Conservation (phyloP, 2,329 filamentous ascomycete genomes). For the Penicillium sp. region DNA sequence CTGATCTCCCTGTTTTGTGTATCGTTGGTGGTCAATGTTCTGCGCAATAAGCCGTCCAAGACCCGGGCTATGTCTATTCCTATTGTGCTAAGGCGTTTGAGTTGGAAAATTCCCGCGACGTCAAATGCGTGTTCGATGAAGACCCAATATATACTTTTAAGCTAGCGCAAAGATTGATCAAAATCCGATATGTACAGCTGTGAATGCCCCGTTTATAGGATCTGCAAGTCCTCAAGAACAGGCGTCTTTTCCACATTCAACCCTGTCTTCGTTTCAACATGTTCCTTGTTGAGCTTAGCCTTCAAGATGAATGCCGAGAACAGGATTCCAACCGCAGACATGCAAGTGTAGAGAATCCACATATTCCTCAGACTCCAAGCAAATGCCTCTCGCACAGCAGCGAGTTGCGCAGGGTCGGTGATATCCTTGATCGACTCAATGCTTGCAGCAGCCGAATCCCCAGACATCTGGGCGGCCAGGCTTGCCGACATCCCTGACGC, state of each 20-base stretch:
- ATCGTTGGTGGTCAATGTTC: conserved; percentile 44
- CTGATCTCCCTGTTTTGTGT: conserved; percentile 54
- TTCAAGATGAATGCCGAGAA: conserved; percentile 50
- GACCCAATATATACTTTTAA: background rate
- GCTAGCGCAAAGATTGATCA: background rate
- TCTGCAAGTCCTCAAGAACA: conserved; percentile 7
- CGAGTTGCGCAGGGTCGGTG: conserved; percentile 38
- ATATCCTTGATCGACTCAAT: conserved; percentile 47
- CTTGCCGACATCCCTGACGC: conserved; percentile 47
- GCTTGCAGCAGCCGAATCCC: conserved; percentile 50
- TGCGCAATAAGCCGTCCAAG: conserved; percentile 11
- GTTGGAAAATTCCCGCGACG: too few relatives aligned
- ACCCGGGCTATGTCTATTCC: too few relatives aligned
- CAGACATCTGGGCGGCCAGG: conserved; percentile 36
- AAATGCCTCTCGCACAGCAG: conserved; percentile 49
- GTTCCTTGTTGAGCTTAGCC: conserved; percentile 49
- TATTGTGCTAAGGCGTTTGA: too few relatives aligned
- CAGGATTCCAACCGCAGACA: conserved; percentile 45
- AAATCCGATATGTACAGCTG: background rate
- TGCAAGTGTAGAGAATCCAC: conserved; percentile 51
- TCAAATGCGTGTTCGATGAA: too few relatives aligned
- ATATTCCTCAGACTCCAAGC: conserved; percentile 53
- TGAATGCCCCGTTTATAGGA: background rate
- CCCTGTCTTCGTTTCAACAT: conserved; percentile 56
- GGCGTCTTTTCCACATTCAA: conserved; percentile 29